A percentile compares a stretch with the other conserved stretches of the same genome.
These are phyloP conservation scores for Nakazawaea pomicola DNA, from an alignment of 805 yeast genomes.

Conservation along the genomic window DNA sequence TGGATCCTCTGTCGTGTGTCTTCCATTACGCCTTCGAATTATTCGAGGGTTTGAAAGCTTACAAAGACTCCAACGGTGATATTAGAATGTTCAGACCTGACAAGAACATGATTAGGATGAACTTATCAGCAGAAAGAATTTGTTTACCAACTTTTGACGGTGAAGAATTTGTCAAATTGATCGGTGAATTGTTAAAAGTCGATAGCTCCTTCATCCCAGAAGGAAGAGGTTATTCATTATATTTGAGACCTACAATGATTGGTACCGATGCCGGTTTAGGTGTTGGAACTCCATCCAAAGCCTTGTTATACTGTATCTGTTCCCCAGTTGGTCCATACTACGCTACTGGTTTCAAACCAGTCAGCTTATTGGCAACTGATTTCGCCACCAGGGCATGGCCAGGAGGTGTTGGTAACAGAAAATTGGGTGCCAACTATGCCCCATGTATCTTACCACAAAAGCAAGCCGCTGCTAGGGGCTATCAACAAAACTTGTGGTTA, in stretches of 20 bases:
- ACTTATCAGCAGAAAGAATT: slow-evolving; percentile 81
- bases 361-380: slow-evolving; percentile 89
- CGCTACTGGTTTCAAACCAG: slow-evolving; percentile 94
- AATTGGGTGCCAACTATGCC: slow-evolving; percentile 96
- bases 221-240: slow-evolving; percentile 85
- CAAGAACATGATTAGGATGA: slow-evolving; percentile 89
- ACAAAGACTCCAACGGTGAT: slow-evolving; percentile 56
- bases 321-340: slow-evolving; percentile 98
- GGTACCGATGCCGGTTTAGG: slow-evolving; percentile 91
- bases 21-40: slow-evolving; percentile 94
- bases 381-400: slow-evolving; percentile 99
- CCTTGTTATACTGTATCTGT: slow-evolving; percentile 79
- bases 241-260: slow-evolving; percentile 91
- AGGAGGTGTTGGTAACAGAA: slow-evolving; percentile 95
- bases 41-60: slow-evolving; percentile 95
- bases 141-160: slow-evolving; percentile 83
- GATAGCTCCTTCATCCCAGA: slow-evolving; percentile 80
- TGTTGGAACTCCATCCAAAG: slow-evolving; percentile 76
- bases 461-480: slow-evolving; percentile 88
- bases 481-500: slow-evolving; percentile 94
- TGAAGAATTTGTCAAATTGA: slow-evolving; percentile 68
- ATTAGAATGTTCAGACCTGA: slow-evolving; percentile 87
- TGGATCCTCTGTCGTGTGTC: slow-evolving; percentile 88
- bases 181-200: slow-evolving; percentile 68
- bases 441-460: slow-evolving; percentile 90